These are phyloP conservation scores for Fusarium nanum DNA, from an alignment of 2,329 filamentous ascomycete genomes.

Conservation along the genomic window DNA sequence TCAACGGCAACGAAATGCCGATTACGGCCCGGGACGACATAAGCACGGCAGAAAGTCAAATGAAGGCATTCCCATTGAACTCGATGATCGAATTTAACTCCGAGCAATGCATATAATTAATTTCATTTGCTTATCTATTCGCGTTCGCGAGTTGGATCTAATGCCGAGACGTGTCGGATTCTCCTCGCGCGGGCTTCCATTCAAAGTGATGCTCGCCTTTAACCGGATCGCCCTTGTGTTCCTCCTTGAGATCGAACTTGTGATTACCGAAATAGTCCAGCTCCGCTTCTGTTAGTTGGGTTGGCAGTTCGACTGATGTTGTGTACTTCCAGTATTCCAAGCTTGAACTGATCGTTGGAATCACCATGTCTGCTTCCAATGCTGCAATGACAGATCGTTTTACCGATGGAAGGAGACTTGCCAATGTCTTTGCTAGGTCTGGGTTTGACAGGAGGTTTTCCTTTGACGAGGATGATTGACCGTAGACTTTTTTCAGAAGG, in stretches of 20 bases:
- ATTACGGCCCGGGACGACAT: constrained; percentile 11
- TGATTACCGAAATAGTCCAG: constrained; percentile 1
- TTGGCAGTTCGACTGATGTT: background rate
- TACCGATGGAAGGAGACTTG: background rate
- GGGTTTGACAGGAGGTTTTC: background rate
- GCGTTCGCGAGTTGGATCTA: background rate
- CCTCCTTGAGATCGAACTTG: background rate
- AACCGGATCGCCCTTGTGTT: background rate
- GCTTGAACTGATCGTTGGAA: background rate
- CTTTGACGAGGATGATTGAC: rapidly evolving
- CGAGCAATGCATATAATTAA: background rate
- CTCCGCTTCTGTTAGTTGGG: background rate
- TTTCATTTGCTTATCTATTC: background rate
- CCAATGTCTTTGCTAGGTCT: rapidly evolving
- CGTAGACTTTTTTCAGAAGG: background rate
- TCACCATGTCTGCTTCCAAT: background rate
- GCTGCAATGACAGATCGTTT: background rate
- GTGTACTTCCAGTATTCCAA: constrained; percentile 11
- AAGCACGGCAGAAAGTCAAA: background rate
- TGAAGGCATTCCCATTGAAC: background rate
- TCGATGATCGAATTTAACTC: background rate
- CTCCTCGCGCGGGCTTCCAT: background rate
- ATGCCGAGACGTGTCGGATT: background rate
- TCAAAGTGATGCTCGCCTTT: background rate
- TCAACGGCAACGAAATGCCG: constrained; percentile 18